Evolutionary conservation across 129 eudicot species (phyloP).

Genomic region (Smallanthus sonchifolius): DNA sequence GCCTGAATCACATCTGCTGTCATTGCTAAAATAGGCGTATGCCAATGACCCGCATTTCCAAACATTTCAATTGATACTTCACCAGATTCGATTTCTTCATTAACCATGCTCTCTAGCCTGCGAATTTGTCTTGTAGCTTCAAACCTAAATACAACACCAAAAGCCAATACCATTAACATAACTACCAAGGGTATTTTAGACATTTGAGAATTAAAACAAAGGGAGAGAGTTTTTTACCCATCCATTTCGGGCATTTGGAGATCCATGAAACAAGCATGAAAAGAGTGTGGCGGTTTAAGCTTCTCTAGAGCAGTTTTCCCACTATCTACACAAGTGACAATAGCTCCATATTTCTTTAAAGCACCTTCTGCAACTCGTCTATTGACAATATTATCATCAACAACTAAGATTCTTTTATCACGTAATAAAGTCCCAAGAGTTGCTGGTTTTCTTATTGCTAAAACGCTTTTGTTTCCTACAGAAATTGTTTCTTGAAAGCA

Average conservation of each 20-base stretch:
- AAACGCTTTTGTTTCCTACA: slow-evolving; percentile 35
- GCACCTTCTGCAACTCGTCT: slow-evolving; percentile 94
- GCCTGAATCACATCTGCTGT: slow-evolving; percentile 95
- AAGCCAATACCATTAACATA: background rate
- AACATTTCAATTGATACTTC: slow-evolving; percentile 33
- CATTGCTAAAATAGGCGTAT: slow-evolving; percentile 90
- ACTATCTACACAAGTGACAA: slow-evolving; percentile 70
- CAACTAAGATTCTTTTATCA: slow-evolving; percentile 68
- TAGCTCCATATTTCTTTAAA: slow-evolving; percentile 80
- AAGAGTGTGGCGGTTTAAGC: slow-evolving; percentile 74
- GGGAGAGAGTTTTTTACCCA: slow-evolving; percentile 45
- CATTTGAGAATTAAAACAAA: slow-evolving; percentile 1
- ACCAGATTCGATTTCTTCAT: slow-evolving; percentile 36
- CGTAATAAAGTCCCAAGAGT: slow-evolving; percentile 51
- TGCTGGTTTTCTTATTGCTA: slow-evolving; percentile 37
- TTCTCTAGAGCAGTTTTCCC: slow-evolving; percentile 55
- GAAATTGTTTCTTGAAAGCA: slow-evolving; percentile 56
- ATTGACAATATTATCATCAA: slow-evolving; percentile 84
- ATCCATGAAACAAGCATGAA: slow-evolving; percentile 98
- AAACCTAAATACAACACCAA: slow-evolving; percentile 45
- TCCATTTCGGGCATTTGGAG: slow-evolving; percentile 99
- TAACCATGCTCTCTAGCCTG: slow-evolving; percentile 40
- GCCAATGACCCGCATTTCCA: slow-evolving; percentile 51
- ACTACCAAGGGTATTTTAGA: slow-evolving; percentile 12
- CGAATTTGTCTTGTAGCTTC: slow-evolving; percentile 81